Evolutionary conservation across 495 filamentous ascomycete genomes (phyloP), one percentile per base, ranked within the genome.

Genomic region (Rhypophila decipiens): DNA sequence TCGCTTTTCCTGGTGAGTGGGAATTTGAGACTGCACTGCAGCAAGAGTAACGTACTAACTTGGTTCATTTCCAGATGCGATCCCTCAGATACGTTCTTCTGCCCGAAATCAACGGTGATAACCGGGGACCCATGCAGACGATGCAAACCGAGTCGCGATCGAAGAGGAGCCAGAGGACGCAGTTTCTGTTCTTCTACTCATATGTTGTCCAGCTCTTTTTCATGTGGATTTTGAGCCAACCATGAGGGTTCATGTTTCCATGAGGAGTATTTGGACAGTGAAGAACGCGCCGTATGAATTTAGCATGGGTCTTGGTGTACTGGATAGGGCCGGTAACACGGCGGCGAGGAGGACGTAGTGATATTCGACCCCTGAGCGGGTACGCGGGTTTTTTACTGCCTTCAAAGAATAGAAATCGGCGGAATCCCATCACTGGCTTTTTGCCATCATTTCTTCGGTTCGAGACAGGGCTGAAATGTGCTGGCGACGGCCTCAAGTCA

Each of bases 81-180:
- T 96, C 90, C 18, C 66, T 98, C 46, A 89, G 94, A 72, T 97
- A 98, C 64, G 93, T 98, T 34, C 76, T 98, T 3, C 80, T 98
- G 11, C 94, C 94, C 0, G 91, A 96, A 57, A 85, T 78, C 49
- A 78, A 81, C 13, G 73, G 73, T 44, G 79, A 83, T 54, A 76
- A 75, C 44, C 78, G 81, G 47, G 80, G 78, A 9, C 80, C 82
- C 21, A 83, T 82, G 71, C 86, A 91, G 63, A 89, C 87, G 20
- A 65, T 63, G 81, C 90, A 48, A 82, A 61, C 83, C 31, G 52
- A 76, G 42, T 65, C 75, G 12, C 80, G 90, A 52, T 80, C 86
- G 15, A 90, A 95, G 72, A 80, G 85, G 60, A 95, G 85, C 66
- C 80, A 88, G 63, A 76, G 93, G 46, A 96, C 90, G 3, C 89